Percentiles rank a stretch among this genome's conserved stretches.
Evolutionary conservation across 2,329 filamentous ascomycete genomes (phyloP).

Genomic region (Atkinsonella hypoxylon): DNA sequence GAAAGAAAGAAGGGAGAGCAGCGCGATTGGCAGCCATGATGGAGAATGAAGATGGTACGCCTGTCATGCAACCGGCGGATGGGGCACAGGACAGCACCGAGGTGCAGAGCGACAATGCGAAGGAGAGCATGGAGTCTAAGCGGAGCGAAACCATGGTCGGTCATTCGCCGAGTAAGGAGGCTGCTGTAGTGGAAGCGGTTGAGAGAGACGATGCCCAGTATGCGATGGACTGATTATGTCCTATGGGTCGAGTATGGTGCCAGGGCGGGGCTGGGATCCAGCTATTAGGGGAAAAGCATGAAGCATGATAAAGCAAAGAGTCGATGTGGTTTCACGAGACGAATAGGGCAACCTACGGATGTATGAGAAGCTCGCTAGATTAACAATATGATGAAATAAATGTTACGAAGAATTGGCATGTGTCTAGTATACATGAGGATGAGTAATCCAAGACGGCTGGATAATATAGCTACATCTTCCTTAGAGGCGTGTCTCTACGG

Average conservation of each 20-base stretch:
- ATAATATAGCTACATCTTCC: not conserved
- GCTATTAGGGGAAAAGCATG: not conserved
- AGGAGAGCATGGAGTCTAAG: not conserved
- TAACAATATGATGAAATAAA: not conserved
- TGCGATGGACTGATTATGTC: not conserved
- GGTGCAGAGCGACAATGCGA: not conserved
- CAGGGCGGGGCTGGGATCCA: not conserved
- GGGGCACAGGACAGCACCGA: not conserved
- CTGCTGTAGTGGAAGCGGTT: not conserved
- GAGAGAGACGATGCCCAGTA: not conserved
- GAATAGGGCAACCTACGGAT: not conserved
- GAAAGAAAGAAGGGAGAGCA: slow-evolving; percentile 44
- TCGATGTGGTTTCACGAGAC: not conserved
- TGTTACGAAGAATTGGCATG: not conserved
- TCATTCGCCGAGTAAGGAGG: not conserved
- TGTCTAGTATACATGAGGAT: not conserved
- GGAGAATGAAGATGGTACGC: slow-evolving; percentile 24
- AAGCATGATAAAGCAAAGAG: not conserved
- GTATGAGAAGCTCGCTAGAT: not conserved
- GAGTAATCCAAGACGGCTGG: too few species aligned
- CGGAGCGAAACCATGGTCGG: not conserved
- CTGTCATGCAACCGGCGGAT: not conserved
- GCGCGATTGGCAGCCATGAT: slow-evolving; percentile 40
- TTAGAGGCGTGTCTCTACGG: slow-evolving; percentile 8
- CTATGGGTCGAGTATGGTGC: not conserved